A percentile compares a stretch with the other conserved stretches of the same genome.
Conservation (phyloP, 208 protist genomes). For the Leishmania braziliensis region DNA sequence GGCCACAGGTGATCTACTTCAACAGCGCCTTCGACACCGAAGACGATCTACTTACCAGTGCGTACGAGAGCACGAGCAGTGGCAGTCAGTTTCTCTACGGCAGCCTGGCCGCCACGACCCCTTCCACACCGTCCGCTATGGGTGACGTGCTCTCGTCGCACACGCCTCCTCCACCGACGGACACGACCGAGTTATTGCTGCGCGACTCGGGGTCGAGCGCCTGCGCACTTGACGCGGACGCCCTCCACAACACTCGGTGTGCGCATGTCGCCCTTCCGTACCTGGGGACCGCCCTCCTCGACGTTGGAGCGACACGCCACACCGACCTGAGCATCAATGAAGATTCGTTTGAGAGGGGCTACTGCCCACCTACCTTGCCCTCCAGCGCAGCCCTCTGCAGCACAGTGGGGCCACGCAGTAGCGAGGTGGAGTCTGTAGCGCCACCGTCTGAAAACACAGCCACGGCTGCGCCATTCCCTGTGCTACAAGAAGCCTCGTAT, state of each 20-base stretch:
- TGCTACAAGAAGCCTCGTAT: background rate
- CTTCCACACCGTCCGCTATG: constrained; percentile 7
- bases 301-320: background rate
- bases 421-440: constrained; percentile 5
- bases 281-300: constrained; percentile 25
- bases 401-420: constrained; percentile 11
- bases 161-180: background rate
- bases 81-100: constrained; percentile 2
- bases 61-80: background rate
- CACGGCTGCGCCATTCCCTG: constrained; percentile 17
- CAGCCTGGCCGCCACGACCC: background rate
- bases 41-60: background rate
- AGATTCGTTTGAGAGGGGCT: background rate
- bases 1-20: constrained; percentile 15
- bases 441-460: constrained; percentile 1
- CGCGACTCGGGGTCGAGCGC: background rate
- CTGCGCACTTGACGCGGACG: background rate
- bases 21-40: background rate
- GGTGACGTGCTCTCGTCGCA: constrained; percentile 6
- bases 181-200: background rate
- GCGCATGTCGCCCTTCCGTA: background rate
- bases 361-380: background rate
- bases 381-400: constrained; percentile 5
- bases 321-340: background rate
- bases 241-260: background rate